Percentiles rank a stretch among this genome's conserved stretches.
These are phyloP conservation scores for Schizothecium vesticola DNA, from an alignment of 495 filamentous ascomycete species.

Conservation along the genomic window DNA sequence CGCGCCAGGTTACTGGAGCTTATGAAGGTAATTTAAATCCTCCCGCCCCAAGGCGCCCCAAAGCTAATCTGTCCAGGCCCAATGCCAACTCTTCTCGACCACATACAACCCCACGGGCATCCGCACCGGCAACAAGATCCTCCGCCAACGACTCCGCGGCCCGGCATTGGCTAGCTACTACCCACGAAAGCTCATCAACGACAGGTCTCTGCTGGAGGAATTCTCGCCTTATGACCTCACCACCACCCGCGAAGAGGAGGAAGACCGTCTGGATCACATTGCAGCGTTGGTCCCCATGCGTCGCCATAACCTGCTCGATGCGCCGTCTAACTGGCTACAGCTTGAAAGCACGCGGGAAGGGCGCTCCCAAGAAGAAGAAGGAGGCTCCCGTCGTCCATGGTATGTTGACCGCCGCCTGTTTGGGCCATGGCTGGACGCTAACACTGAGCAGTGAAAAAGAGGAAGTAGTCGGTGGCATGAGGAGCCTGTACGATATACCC, in stretches of 20 bases:
- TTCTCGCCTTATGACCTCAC: conserved; percentile 52
- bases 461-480: conserved; percentile 18
- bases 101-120: conserved; percentile 81
- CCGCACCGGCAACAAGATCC: conserved; percentile 80
- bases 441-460: conserved; percentile 25
- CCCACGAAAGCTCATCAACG: conserved; percentile 63
- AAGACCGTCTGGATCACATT: conserved; percentile 72
- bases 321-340: conserved; percentile 38
- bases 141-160: conserved; percentile 78
- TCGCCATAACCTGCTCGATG: background rate
- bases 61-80: conserved; percentile 50
- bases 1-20: conserved; percentile 69
- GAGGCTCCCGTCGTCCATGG: conserved; percentile 45
- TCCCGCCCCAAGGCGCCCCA: background rate
- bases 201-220: conserved; percentile 60
- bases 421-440: conserved; percentile 2
- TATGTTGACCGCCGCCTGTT: conserved; percentile 33
- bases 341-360: conserved; percentile 76
- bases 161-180: conserved; percentile 80
- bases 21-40: conserved; percentile 58
- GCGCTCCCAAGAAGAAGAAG: conserved; percentile 85
- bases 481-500: background rate
- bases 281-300: conserved; percentile 38
- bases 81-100: conserved; percentile 84
- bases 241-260: conserved; percentile 67